Conservation (phyloP, 805 yeast species). For the Candida xyloterini region DNA sequence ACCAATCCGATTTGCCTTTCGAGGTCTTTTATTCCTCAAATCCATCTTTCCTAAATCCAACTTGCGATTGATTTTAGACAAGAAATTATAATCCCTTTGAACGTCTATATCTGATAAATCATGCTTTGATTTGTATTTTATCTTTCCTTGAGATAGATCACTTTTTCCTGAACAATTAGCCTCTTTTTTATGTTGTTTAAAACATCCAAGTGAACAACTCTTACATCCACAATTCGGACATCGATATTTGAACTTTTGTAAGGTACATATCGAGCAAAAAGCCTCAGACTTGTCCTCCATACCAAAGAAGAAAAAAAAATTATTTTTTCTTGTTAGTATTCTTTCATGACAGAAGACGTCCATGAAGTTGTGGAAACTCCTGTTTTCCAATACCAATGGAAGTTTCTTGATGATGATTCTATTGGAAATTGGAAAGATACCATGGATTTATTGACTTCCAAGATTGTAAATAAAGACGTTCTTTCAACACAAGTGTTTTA, state of each 20-base stretch:
- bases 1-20: neutral
- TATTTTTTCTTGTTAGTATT: no score
- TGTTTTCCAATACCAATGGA: slow-evolving; percentile 14
- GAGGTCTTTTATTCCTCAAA: no score
- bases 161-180: slow-evolving; percentile 64
- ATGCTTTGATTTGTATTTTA: slow-evolving; percentile 50
- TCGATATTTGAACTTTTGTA: slow-evolving; percentile 52
- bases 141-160: slow-evolving; percentile 41
- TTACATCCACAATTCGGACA: slow-evolving; percentile 74
- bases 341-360: slow-evolving; percentile 6
- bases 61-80: slow-evolving; percentile 56
- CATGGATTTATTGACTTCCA: slow-evolving; percentile 8
- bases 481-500: slow-evolving; percentile 23
- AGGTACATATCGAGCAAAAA: slow-evolving; percentile 46
- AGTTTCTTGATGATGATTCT: slow-evolving; percentile 15
- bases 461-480: slow-evolving; percentile 12
- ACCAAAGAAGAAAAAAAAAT: no score
- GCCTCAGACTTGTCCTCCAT: no score
- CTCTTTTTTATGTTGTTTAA: slow-evolving; percentile 62
- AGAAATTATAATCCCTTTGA: slow-evolving; percentile 81
- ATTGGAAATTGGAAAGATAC: slow-evolving; percentile 14
- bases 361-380: slow-evolving; percentile 2
- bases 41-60: slow-evolving; percentile 60
- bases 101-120: slow-evolving; percentile 49
- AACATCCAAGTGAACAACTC: slow-evolving; percentile 74